These are phyloP conservation scores for Cyberlindnera japonica DNA, from an alignment of 805 yeast species.

Conservation along the genomic window DNA sequence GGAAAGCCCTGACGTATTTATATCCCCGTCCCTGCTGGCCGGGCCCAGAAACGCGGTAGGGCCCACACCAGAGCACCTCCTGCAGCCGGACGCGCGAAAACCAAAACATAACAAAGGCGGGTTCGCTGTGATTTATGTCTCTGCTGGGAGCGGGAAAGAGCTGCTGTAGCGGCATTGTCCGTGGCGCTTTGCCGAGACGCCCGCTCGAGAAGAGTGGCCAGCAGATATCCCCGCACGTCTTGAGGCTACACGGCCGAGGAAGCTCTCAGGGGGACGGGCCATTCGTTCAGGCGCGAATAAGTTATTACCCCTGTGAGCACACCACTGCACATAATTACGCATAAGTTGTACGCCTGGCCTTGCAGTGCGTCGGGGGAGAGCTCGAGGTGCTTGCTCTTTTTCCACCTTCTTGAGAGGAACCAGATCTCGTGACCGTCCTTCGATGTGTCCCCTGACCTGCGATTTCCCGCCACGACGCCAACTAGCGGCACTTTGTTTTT, in stretches of 20 bases:
- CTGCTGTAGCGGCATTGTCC: not conserved
- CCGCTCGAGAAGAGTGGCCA: not conserved
- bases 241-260: too few species aligned
- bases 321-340: not conserved
- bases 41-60: slow-evolving; percentile 14
- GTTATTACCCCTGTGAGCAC: slow-evolving; percentile 7
- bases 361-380: not conserved
- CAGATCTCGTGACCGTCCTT: too few species aligned
- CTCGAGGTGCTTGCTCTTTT: too few species aligned
- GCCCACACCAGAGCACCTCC: slow-evolving; percentile 3
- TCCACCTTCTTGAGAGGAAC: too few species aligned
- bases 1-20: slow-evolving; percentile 13
- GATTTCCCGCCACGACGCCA: too few species aligned
- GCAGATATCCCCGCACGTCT: too few species aligned
- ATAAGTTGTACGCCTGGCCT: not conserved
- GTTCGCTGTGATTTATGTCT: too few species aligned
- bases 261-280: too few species aligned
- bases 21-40: slow-evolving; percentile 3
- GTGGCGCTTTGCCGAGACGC: not conserved
- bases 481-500: too few species aligned
- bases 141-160: too few species aligned
- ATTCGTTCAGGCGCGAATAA: not conserved
- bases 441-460: too few species aligned
- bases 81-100: slow-evolving; percentile 13
- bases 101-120: slow-evolving; percentile 7